Evolutionary conservation across 1,139 yeast genomes (phyloP), one percentile per base, ranked within the genome.

Genomic region (Wickerhamiella infanticola): DNA sequence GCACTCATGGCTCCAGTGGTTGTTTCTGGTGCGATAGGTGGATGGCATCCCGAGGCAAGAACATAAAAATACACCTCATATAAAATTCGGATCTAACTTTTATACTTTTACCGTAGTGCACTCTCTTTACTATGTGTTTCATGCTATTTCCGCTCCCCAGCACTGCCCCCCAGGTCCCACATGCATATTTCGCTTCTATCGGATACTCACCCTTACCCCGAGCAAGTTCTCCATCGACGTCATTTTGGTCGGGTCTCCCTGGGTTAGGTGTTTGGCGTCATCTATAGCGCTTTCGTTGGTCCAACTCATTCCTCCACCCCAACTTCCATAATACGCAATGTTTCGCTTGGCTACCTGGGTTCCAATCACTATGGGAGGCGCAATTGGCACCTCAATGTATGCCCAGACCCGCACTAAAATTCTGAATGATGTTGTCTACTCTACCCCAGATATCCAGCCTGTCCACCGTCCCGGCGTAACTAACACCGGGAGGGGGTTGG

Each of bases 21-120:
- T 45, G 74, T 72, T 9, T 74, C 75, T 23, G 77, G 77, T 35
- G 76, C 77, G 3, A 68, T 72, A 39, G 77, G 75, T 13, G 77
- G 55, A 11, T 53, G 55, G 55, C 41, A 45, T 24, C 55, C 53
- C 3, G 33, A 29, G 11, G 7, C 33, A 7, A 7, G 18, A 18
- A 18, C 18, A 18, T 18, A 18, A 18, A 18, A 18, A 18, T 18
- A 18, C 18, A 18, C 18, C 18, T 18, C 18, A 18, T 18, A 18
- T 18, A 2, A 18, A 18, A 18, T 18, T 18, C 18, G 18, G 18
- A 18, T 18, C 18, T 18, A 18, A 2, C 18, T 18, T 18, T 18
- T 18, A 18, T 18, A 18, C 18, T 18, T 18, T 18, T 18, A 18
- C 18, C 18, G 18, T 18, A 18, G 18, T 18, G 2, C 18, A 18